These are phyloP conservation scores for Plantago ovata DNA, from an alignment of 257 asterid genomes.

Conservation along the genomic window DNA sequence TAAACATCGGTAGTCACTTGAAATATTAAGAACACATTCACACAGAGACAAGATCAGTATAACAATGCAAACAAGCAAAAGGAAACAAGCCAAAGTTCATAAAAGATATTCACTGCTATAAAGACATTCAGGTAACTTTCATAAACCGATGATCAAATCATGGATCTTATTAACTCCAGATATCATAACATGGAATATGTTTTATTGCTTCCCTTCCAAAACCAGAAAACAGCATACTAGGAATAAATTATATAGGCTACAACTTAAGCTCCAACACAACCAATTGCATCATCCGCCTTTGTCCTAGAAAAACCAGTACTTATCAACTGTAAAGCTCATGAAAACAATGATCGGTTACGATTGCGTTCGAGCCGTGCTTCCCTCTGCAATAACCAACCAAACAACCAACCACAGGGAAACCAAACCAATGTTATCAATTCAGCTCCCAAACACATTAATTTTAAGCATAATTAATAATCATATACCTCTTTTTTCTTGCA, in stretches of 20 bases:
- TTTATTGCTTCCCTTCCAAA: slow-evolving; percentile 12
- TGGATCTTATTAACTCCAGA: not conserved
- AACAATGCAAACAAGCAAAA: not conserved
- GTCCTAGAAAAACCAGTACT: slow-evolving; percentile 5
- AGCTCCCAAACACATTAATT: not conserved
- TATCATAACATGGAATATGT: slow-evolving; percentile 10
- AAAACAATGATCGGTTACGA: slow-evolving; percentile 65
- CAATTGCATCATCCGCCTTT: slow-evolving; percentile 1
- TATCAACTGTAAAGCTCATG: slow-evolving; percentile 37
- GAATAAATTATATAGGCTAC: not conserved
- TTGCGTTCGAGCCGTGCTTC: slow-evolving; percentile 96
- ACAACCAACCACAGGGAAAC: not conserved
- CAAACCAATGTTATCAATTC: not conserved
- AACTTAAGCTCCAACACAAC: not conserved
- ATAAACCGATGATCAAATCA: not conserved
- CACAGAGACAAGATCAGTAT: too few species aligned
- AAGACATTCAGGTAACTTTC: not conserved
- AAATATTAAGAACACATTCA: not conserved
- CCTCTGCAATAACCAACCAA: slow-evolving; percentile 54
- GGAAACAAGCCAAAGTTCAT: not conserved
- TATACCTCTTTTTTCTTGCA: slow-evolving; percentile 91
- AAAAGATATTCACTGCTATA: not conserved
- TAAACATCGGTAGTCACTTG: not conserved
- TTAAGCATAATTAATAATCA: not conserved
- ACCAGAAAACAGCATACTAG: not conserved